Evolutionary conservation across 306 rosid genomes (phyloP).

Genomic region (Mimosa bimucronata): DNA sequence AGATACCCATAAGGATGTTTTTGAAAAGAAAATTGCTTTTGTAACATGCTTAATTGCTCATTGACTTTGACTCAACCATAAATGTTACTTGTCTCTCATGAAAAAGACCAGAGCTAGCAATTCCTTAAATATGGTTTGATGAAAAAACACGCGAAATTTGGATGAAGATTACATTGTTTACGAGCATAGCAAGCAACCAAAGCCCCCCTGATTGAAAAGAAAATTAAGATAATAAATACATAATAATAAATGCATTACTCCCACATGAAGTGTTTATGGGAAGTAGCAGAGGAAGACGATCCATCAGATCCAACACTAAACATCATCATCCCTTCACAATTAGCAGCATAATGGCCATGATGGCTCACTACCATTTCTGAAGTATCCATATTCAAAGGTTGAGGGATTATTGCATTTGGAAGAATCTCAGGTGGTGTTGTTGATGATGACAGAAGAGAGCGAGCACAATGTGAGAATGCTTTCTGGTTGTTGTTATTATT

Average conservation of each 20-base stretch:
- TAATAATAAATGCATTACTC: constrained; percentile 25
- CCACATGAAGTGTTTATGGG: constrained; percentile 27
- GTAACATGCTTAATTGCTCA: too few relatives aligned
- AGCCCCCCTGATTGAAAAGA: background rate
- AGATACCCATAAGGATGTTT: too few relatives aligned
- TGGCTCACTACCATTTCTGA: constrained; percentile 29
- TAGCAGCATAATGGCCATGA: background rate
- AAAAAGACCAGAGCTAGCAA: too few relatives aligned
- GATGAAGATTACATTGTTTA: background rate
- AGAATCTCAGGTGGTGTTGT: constrained; percentile 46
- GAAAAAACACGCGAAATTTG: background rate
- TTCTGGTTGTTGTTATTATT: constrained; percentile 39
- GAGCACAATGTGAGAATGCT: constrained; percentile 54
- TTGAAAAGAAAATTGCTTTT: too few relatives aligned
- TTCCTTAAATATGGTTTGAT: background rate
- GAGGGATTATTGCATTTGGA: too few relatives aligned
- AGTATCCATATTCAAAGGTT: constrained; percentile 30
- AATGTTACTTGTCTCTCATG: too few relatives aligned
- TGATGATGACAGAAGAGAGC: constrained; percentile 78
- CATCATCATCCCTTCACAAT: constrained; percentile 35
- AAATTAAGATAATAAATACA: background rate
- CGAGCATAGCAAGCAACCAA: background rate
- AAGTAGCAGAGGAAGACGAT: constrained; percentile 38
- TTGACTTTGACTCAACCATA: too few relatives aligned
- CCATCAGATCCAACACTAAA: constrained; percentile 40